Base-by-base conservation (phyloP, 1,284 basidiomycete species). In the Ustilago nuda region DNA sequence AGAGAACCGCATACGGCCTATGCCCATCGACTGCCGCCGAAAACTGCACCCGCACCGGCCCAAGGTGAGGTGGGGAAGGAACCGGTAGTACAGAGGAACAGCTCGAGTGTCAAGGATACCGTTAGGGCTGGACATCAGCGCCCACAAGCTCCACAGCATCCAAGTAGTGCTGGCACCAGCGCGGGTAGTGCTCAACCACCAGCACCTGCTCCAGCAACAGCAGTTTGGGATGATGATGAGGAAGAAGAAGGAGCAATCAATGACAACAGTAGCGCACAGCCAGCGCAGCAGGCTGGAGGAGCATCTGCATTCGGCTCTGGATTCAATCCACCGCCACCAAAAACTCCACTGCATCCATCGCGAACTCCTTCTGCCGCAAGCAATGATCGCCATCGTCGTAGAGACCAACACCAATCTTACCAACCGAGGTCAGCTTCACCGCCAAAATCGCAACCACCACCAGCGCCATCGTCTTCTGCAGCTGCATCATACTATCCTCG, bases 201-300 rank as follows among this genome's bases (percentile, higher is more conserved):
- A 27, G 23, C 23, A 27, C 23, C 23, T n/a, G 50, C 27, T 32
- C 48, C 8, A 8, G n/a, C 46, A 53, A n/a, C 43, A 45, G 39
- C 39, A 17, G 39, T 27, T 23, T 27, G 39, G 8, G 53, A 66
- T 15, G 66, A 68, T 32, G 74, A 76, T 43, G 73, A 76, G 15
- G 68, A 71, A 8, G 74, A 76, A n/a, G 74, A 76, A 55, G 74
- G 74, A n/a, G 74, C 74, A 2, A 72, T 76, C 11, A 54, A 63
- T 35, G 72, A 75, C 15, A 27, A 27, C 23, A 27, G 23, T 27
- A 37, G 13, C 19, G 23, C 35, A 17, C 57, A 27, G 17, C 17
- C 66, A 48, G 15, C 43, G 5, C 52, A 54, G 19, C 33, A 54
- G n/a, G 13, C n/a, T 4, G 32, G 12, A 15, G 51, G 32, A 48